Percentiles rank a stretch among this genome's conserved stretches.
Evolutionary conservation across 106 monocot genomes (phyloP).

Genomic region (Dendrobium officinale): DNA sequence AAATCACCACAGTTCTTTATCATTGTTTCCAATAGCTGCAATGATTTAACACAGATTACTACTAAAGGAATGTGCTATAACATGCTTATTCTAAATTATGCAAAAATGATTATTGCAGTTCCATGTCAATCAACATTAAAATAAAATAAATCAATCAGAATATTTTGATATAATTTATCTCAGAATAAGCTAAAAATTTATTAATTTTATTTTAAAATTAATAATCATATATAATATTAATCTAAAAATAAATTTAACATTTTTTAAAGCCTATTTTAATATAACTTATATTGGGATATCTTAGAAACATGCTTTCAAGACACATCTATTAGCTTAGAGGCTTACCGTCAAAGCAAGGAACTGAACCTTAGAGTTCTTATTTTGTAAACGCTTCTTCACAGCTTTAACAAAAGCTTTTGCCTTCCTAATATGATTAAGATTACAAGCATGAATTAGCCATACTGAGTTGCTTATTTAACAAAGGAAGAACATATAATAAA

Average conservation of each 20-base stretch:
- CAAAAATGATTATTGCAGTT: too few relatives aligned
- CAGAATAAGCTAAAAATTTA: too few relatives aligned
- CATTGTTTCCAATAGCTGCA: conserved; percentile 86
- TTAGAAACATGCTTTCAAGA: not conserved
- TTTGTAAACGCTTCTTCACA: conserved; percentile 69
- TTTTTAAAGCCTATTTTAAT: not conserved
- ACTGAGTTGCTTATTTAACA: not conserved
- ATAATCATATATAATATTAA: not conserved
- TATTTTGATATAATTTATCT: too few relatives aligned
- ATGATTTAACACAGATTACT: not conserved
- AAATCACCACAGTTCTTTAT: conserved; percentile 89
- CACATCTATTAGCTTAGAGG: not conserved
- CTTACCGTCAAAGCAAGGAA: conserved; percentile 82
- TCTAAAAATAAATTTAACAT: not conserved
- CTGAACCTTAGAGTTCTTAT: conserved; percentile 62
- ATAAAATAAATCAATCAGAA: not conserved
- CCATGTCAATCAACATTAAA: too few relatives aligned
- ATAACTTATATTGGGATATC: not conserved
- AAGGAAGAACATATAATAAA: not conserved
- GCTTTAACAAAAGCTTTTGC: conserved; percentile 77
- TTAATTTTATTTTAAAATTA: not conserved
- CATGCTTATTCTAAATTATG: too few relatives aligned
- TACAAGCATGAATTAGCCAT: not conserved
- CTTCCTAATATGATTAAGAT: conserved; percentile 34
- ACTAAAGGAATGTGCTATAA: too few relatives aligned